Conservation (phyloP, 352 stramenopile species). For the Globisporangium cystogenes region DNA sequence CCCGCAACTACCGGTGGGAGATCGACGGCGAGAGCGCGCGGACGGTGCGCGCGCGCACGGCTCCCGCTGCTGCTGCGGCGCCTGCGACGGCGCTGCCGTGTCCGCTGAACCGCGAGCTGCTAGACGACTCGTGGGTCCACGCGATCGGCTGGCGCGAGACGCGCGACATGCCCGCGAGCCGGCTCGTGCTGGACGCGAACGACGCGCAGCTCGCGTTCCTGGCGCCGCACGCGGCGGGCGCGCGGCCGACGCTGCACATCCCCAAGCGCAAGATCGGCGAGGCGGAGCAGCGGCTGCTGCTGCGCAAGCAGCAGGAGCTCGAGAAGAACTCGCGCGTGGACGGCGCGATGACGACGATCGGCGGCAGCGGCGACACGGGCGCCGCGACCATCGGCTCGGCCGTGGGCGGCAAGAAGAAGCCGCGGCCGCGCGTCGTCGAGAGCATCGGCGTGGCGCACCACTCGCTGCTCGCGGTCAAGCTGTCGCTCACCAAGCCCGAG, state of each 20-base stretch:
- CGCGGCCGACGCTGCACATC: conserved; percentile 75
- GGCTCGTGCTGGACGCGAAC: conserved; percentile 2
- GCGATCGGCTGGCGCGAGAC: conserved; percentile 2
- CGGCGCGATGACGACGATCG: conserved; percentile 44
- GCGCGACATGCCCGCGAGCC: background rate
- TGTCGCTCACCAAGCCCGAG: conserved; percentile 27
- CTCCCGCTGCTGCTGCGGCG: background rate
- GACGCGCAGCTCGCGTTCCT: background rate
- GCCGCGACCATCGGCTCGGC: conserved; percentile 53
- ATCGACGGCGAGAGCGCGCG: conserved; percentile 19
- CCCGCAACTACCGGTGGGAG: conserved; percentile 74
- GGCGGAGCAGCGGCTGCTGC: conserved; percentile 58
- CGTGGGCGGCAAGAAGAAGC: conserved; percentile 64
- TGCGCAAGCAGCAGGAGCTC: conserved; percentile 62
- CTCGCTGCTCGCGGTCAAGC: conserved; percentile 79
- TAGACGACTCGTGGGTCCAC: background rate
- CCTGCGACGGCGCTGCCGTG: conserved; percentile 15
- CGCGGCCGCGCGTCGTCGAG: conserved; percentile 79
- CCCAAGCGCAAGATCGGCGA: conserved; percentile 77
- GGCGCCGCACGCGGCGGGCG: conserved; percentile 29
- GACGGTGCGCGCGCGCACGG: background rate
- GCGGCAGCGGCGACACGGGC: conserved; percentile 64
- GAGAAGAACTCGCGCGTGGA: conserved; percentile 81
- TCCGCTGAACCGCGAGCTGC: conserved; percentile 7
- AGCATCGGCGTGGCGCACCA: conserved; percentile 82